Evolutionary conservation across 2,329 filamentous ascomycete genomes (phyloP).

Genomic region (Zasmidium cellare): DNA sequence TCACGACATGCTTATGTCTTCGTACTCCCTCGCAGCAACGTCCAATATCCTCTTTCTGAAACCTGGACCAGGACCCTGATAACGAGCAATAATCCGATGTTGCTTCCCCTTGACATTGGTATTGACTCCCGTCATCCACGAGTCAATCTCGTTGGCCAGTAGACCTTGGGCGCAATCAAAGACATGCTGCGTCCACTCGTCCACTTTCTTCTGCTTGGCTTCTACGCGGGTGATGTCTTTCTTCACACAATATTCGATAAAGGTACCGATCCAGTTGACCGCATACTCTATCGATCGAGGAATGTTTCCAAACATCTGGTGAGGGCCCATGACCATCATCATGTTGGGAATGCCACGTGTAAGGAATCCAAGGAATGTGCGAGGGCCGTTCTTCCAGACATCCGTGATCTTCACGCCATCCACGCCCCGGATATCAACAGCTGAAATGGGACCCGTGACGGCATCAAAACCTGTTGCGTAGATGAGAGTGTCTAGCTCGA

Average conservation of each 20-base stretch:
- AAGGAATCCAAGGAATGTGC: constrained; percentile 39
- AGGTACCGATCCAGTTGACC: constrained; percentile 14
- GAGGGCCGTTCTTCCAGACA: constrained; percentile 37
- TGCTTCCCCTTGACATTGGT: constrained; percentile 51
- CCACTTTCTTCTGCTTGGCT: constrained; percentile 9
- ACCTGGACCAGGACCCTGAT: constrained; percentile 47
- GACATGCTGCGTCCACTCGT: constrained; percentile 41
- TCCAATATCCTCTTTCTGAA: constrained; percentile 40
- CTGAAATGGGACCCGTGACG: constrained; percentile 26
- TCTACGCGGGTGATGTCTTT: constrained; percentile 6
- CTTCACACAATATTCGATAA: constrained; percentile 10
- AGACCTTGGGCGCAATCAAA: constrained; percentile 46
- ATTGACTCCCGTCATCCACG: constrained; percentile 59
- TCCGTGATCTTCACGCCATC: constrained; percentile 31
- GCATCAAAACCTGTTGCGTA: constrained; percentile 44
- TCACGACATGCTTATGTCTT: constrained; percentile 2
- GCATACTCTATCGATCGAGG: constrained; percentile 37
- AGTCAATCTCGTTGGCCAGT: constrained; percentile 51
- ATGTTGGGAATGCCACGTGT: constrained; percentile 33
- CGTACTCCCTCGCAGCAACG: constrained; percentile 26
- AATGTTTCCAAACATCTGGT: constrained; percentile 42
- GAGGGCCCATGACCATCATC: constrained; percentile 41
- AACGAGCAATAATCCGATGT: constrained; percentile 48
- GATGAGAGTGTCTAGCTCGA: constrained; percentile 41
- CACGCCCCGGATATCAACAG: constrained; percentile 32